Evolutionary conservation across 768 basidiomycete species (phyloP).

Genomic region (Mycena vitilis): DNA sequence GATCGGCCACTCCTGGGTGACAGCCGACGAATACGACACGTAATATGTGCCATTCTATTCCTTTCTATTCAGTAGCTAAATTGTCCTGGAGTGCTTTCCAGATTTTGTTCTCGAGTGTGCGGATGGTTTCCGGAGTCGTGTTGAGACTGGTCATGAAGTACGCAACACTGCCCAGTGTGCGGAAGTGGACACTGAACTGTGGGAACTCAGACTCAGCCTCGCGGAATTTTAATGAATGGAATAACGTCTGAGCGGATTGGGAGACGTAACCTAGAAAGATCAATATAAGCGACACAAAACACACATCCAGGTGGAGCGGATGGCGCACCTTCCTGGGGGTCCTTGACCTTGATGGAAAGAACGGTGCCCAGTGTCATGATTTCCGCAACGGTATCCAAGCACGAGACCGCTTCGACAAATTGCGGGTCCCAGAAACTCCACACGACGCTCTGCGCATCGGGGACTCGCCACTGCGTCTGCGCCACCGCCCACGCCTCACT

Average conservation of each 20-base stretch:
- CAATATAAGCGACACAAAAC: background rate
- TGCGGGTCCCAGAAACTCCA: conserved; percentile 93
- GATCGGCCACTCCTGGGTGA: conserved; percentile 13
- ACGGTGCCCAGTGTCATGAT: conserved; percentile 92
- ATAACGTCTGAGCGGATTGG: conserved; percentile 71
- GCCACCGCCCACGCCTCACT: conserved; percentile 72
- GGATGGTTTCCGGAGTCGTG: conserved; percentile 64
- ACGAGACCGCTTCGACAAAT: conserved; percentile 76
- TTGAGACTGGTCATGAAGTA: conserved; percentile 94
- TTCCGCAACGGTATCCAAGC: conserved; percentile 67
- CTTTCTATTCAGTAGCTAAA: background rate
- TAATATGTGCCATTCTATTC: background rate
- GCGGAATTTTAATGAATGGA: conserved; percentile 62
- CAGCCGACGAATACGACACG: conserved; percentile 14
- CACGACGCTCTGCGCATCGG: conserved; percentile 42
- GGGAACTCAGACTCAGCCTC: conserved; percentile 46
- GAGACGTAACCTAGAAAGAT: conserved; percentile 62
- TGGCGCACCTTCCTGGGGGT: conserved; percentile 62
- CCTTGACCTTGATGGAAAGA: conserved; percentile 79
- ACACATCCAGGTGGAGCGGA: background rate
- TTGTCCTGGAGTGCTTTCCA: conserved; percentile 49
- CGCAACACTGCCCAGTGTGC: conserved; percentile 91
- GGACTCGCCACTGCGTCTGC: conserved; percentile 65
- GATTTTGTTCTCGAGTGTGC: conserved; percentile 73
- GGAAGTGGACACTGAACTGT: conserved; percentile 80